Conservation (phyloP, 768 basidiomycete species). For the Nidula microcarpa region DNA sequence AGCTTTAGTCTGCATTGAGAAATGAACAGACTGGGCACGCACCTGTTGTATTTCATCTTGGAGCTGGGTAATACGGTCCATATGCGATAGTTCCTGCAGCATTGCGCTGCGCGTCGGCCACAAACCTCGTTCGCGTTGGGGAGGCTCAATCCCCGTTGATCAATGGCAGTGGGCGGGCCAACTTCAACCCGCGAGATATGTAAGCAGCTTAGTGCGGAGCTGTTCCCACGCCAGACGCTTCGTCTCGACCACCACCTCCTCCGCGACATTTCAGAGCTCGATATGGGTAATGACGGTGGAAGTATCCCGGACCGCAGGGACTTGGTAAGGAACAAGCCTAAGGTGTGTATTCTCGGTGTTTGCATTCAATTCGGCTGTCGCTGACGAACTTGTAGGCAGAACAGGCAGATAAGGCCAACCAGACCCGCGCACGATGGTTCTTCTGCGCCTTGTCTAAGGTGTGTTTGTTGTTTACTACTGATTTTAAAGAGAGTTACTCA, state of each 20-base stretch:
- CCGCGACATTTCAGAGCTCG: not conserved
- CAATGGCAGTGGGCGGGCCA: no score
- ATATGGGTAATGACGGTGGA: slow-evolving; percentile 88
- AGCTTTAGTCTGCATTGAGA: not conserved
- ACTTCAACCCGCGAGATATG: no score
- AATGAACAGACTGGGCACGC: slow-evolving; percentile 6
- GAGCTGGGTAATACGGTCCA: slow-evolving; percentile 95
- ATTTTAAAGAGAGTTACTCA: not conserved
- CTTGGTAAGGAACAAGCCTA: slow-evolving; percentile 68
- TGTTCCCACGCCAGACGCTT: not conserved
- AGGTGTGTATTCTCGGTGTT: slow-evolving; percentile 35
- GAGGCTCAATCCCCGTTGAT: no score
- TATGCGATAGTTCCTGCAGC: slow-evolving; percentile 90
- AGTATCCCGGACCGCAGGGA: slow-evolving; percentile 84
- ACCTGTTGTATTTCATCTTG: slow-evolving; percentile 94
- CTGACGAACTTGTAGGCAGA: slow-evolving; percentile 48
- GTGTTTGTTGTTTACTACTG: slow-evolving; percentile 7
- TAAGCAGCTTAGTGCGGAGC: no score
- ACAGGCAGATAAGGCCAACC: slow-evolving; percentile 88
- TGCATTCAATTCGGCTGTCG: not conserved
- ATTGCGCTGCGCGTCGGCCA: slow-evolving; percentile 56
- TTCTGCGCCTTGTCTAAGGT: slow-evolving; percentile 97
- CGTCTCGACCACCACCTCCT: not conserved
- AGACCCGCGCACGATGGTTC: slow-evolving; percentile 83
- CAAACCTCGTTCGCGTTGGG: no score